Base-by-base conservation (phyloP, 2,329 filamentous ascomycete genomes). In the Paraconiothyrium brasiliense region DNA sequence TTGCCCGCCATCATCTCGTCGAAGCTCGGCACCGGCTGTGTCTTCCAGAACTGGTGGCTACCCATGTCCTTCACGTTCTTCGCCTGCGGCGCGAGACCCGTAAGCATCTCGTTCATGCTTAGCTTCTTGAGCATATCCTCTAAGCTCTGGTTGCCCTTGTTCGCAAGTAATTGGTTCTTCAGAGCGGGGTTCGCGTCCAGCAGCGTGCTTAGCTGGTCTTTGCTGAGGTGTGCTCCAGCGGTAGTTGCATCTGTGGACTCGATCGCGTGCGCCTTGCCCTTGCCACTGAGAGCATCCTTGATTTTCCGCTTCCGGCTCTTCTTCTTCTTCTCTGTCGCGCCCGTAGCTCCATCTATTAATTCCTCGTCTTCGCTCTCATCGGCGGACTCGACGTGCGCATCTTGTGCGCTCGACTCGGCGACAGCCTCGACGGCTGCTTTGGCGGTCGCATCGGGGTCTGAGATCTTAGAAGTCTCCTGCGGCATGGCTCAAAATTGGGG, bases 1-100 rank as follows among this genome's bases (percentile, higher is more conserved):
- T 72, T 74, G 39, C 39, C 39, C 27, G 64, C 67, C 20, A 67
- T 82, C 61, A 84, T 80, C 55, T 86, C 82, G 51, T 84, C 80
- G 74, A 98, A 97, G 74, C 90, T 90, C 54, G 92, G 92, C 61
- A 99, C 95, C 0, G 95, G 95, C 79, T 99, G 95, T 50, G 95
- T 99, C 79, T 93, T 90, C 95, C 95, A 99, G 83, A 99, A 99
- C 81, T 97, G 97, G 85, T 98, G 97, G 61, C 90, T 92, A 7
- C 90, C 93, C 93, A 97, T 97, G 76, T 97, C 94, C 83, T 97
- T 97, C 71, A 89, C 90, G 74, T 97, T 97, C 85, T 95, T 96
- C 59, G 91, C 92, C 64, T 87, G 89, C 8, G 92, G 84, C 16
- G 93, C 90, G 72, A 92, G 79, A 0, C 90, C 90, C 1, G 90